Base-by-base conservation (phyloP, 1,284 basidiomycete genomes). In the Singerocomus rubriflavus region DNA sequence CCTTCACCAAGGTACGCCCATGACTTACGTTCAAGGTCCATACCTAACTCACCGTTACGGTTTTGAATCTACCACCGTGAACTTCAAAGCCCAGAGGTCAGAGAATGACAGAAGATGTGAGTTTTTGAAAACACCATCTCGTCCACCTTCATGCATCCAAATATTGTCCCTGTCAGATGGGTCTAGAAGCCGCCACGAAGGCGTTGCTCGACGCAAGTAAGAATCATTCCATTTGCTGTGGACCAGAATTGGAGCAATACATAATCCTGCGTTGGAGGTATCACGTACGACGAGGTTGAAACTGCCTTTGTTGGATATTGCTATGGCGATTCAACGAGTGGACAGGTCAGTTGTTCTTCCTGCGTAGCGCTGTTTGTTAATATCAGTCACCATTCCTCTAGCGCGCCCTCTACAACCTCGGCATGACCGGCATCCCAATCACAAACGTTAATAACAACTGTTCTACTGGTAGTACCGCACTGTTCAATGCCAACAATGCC, bases 401-500 rank as follows among this genome's bases (percentile, higher is more conserved):
- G 60, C 52, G 90, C 26, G 84, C 89, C 3, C 73, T 94, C n/a
- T 94, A 93, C 68, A 85, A 85, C 64, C 81, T 94, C 39, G 91
- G 91, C 14, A 76, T 93, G 68, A 93, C 91, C 5, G 78, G 81
- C 26, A 93, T 94, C 53, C 91, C 91, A 1, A 87, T 94, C 60
- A 80, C 88, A 46, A 93, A 93, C 60, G 88, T 92, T 45, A 91
- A 90, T 72, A 92, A 92, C 70, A 91, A 90, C 64, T 90, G 89
- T 59, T 85, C 86, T 2, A 90, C 88, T 0, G 88, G 88, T 3
- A 85, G 83, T 44, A 80, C 86, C 0, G 89, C 89, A 4, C 73
- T 91, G 14, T 86, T 79, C 63, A 77, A 85, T 36, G 86, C 84
- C 4, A 84, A 84, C 59, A 81, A 79, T 34, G 75, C 79, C 21